Base-by-base conservation (phyloP, 768 basidiomycete genomes). In the Calocybe gangraenosa region DNA sequence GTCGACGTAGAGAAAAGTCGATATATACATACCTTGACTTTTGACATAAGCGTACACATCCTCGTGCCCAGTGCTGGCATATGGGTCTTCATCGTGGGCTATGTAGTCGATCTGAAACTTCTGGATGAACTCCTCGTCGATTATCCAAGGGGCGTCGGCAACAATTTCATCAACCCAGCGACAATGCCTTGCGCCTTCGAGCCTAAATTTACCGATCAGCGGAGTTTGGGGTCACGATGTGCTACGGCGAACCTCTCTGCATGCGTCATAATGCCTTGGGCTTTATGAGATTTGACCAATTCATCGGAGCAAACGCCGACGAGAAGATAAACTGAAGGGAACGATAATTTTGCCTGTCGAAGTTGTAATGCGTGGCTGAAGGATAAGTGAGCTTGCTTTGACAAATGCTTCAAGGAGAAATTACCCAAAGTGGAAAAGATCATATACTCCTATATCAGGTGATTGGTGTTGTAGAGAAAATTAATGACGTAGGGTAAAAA, bases 131-230 rank as follows among this genome's bases (percentile, higher is more conserved):
- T 74, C 82, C 44, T 84, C 71, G 53, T 84, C 81, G 47, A 98
- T 73, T 32, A 91, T 70, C 96, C 95, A 97, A 2, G 96, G 96
- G 2, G 87, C 88, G 31, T 91, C 87, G 4, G 90, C 78, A 18
- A 96, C 72, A 37, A 99, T 84, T 65, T 97, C 87, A 60, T 96
- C 92, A 0, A 93, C 92, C 95, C 95, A 99, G 45, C 91, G 80
- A 62, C 94, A 94, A 62, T 98, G 92, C n/a, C 90, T 75, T n/a
- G 84, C 87, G 4, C 87, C 80, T 66, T 98, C 96, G 55, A 92
- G 74, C 48, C 86, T 87, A 25, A 21, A 15, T 32, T 25, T 31
- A 6, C 37, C 23, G 21, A 3, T 46, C n/a, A n/a, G 43, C 14
- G 35, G 13, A 10, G 17, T 11, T 25, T 15, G 11, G 3, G 35